These are phyloP conservation scores for Neurospora cerealis DNA, from an alignment of 495 filamentous ascomycete species.

Conservation along the genomic window DNA sequence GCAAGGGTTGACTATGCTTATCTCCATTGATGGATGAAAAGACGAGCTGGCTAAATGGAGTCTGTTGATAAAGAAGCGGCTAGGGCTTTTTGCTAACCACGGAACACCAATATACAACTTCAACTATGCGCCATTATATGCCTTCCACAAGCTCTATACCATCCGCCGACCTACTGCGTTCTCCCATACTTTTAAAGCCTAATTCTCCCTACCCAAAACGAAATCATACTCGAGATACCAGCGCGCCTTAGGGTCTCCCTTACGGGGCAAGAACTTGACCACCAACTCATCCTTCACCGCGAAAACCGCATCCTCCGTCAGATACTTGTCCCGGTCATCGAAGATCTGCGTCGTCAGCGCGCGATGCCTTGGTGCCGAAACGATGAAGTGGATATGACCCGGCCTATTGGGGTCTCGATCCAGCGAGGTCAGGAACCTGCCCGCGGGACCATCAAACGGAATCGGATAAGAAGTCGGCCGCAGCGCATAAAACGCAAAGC, in stretches of 20 bases:
- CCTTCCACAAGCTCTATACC: neutral
- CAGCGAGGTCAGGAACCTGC: constrained; percentile 43
- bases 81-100: neutral
- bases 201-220: constrained; percentile 18
- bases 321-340: constrained; percentile 52
- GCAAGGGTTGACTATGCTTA: neutral
- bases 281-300: constrained; percentile 68
- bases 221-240: constrained; percentile 53
- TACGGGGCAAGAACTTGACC: constrained; percentile 51
- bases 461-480: constrained; percentile 65
- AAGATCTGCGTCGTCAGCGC: constrained; percentile 66
- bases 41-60: neutral
- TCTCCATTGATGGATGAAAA: neutral
- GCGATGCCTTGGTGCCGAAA: constrained; percentile 27
- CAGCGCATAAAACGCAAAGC: constrained; percentile 58
- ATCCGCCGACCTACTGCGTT: neutral
- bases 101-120: neutral
- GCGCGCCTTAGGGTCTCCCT: constrained; percentile 49
- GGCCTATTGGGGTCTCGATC: constrained; percentile 65
- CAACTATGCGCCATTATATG: neutral
- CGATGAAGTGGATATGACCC: constrained; percentile 67
- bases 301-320: constrained; percentile 61
- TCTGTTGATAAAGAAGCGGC: neutral
- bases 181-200: neutral
- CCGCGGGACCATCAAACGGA: constrained; percentile 52